Conservation (phyloP, 1,284 basidiomycete genomes). For the Cystobasidium sp. region DNA sequence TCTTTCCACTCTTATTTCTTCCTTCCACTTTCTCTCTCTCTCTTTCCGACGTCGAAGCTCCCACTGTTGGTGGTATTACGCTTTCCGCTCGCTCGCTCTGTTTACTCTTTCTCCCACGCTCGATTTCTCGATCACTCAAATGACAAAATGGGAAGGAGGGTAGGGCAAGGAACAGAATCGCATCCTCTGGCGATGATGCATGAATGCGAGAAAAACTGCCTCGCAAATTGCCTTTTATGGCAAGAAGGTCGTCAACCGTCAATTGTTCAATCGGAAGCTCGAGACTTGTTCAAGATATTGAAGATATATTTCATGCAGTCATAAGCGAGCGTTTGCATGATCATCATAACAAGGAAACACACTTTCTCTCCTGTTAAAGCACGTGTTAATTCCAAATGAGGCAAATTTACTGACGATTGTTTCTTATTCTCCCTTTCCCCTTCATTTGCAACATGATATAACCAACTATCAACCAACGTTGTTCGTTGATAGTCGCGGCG, state of each 20-base stretch:
- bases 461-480: too few relatives aligned
- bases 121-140: constrained; percentile 1
- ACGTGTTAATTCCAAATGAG: too few relatives aligned
- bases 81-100: constrained; percentile 3
- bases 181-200: constrained; percentile 3
- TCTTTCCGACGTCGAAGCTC: background rate
- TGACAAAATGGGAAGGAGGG: too few relatives aligned
- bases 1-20: background rate
- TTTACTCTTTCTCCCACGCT: constrained; percentile 1
- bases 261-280: background rate
- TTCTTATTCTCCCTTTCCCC: background rate
- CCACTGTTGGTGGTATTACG: background rate
- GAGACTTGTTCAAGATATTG: background rate
- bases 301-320: background rate
- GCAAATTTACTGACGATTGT: too few relatives aligned
- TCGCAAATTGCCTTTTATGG: constrained; percentile 17
- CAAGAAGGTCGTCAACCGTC: background rate
- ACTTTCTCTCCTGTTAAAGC: background rate
- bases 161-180: background rate
- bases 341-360: background rate
- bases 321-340: too few relatives aligned
- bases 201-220: constrained; percentile 3
- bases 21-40: background rate
- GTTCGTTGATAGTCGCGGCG: constrained; percentile 34
- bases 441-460: background rate